These are phyloP conservation scores for Diplodia intermedia DNA, from an alignment of 2,329 filamentous ascomycete species.

Conservation along the genomic window DNA sequence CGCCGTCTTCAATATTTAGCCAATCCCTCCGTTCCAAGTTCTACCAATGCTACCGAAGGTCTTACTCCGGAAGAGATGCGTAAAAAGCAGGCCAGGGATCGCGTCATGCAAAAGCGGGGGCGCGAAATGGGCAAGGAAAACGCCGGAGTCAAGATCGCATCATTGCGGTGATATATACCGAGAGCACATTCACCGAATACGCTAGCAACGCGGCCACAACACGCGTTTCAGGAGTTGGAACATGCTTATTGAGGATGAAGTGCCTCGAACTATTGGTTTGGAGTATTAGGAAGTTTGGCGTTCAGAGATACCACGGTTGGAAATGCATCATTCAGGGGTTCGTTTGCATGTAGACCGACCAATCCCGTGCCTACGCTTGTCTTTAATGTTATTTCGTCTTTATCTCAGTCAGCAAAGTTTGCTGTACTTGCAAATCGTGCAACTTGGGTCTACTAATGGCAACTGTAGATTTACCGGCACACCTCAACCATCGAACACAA, in stretches of 20 bases:
- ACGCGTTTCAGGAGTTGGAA: neutral
- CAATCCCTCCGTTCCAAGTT: neutral
- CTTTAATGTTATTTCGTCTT: neutral
- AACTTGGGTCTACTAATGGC: neutral
- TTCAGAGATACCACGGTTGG: conserved; percentile 23
- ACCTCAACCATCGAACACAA: neutral
- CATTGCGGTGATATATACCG: conserved; percentile 3
- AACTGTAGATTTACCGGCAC: neutral
- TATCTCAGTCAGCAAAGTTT: neutral
- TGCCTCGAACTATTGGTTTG: neutral
- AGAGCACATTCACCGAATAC: too few relatives aligned
- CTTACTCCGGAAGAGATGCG: conserved; percentile 19
- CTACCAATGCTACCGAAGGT: neutral
- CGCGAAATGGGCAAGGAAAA: conserved; percentile 31
- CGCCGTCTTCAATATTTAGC: neutral
- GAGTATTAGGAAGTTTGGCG: neutral
- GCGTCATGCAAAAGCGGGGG: conserved; percentile 24
- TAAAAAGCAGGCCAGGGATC: conserved; percentile 23
- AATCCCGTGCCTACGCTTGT: neutral
- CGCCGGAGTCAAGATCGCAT: neutral
- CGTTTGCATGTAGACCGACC: neutral
- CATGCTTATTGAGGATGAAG: neutral
- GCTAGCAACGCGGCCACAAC: neutral
- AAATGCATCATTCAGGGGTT: neutral
- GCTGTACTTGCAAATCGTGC: neutral